Evolutionary conservation across 805 yeast species (phyloP).

Genomic region (Saturnispora ahearnii): DNA sequence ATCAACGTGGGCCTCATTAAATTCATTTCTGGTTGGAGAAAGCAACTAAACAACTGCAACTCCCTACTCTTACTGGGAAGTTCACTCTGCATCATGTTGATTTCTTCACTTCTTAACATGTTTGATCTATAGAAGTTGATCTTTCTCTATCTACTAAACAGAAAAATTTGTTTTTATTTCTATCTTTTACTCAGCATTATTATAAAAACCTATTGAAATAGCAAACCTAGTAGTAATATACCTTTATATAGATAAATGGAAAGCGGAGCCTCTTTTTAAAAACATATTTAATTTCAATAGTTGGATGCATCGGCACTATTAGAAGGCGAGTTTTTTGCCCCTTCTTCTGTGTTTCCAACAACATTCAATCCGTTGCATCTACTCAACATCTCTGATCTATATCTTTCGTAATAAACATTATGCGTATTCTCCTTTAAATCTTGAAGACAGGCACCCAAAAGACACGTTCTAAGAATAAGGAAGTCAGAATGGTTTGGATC

Average conservation of each 20-base stretch:
- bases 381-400: constrained; percentile 43
- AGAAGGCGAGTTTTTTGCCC: not conserved
- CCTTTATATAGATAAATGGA: not conserved
- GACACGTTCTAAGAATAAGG: constrained; percentile 60
- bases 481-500: constrained; percentile 77
- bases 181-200: not conserved
- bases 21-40: constrained; percentile 24
- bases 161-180: not conserved
- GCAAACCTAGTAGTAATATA: not conserved
- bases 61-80: constrained; percentile 28
- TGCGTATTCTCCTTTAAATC: constrained; percentile 72
- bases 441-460: constrained; percentile 72
- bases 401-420: constrained; percentile 66
- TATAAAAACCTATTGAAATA: not conserved
- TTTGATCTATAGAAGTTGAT: not conserved
- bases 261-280: too few relatives aligned
- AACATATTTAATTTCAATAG: not conserved
- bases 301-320: not conserved
- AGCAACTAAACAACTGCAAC: constrained; percentile 29
- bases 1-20: constrained; percentile 31
- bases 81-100: not conserved
- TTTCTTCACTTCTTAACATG: constrained; percentile 5
- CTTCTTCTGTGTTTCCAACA: not conserved
- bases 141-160: not conserved
- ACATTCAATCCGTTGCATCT: not conserved